Evolutionary conservation across 1,284 basidiomycete genomes (phyloP).

Genomic region (Farysia itapuensis): DNA sequence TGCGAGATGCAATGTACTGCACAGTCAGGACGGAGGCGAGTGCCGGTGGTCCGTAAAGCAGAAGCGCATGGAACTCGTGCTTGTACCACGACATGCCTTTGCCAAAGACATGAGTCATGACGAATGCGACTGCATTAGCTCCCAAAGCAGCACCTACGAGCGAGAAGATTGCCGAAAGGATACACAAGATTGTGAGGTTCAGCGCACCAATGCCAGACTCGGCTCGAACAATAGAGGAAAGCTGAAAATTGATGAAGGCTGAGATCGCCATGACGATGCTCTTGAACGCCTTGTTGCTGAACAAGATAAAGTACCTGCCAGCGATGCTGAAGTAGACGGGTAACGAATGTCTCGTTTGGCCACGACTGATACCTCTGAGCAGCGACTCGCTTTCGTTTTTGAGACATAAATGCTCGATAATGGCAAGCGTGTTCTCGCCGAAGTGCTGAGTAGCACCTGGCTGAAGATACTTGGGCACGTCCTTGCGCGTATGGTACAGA

Average conservation of each 20-base stretch:
- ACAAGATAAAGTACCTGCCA: slow-evolving; percentile 62
- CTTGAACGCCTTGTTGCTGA: slow-evolving; percentile 62
- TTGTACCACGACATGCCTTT: slow-evolving; percentile 65
- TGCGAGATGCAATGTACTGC: slow-evolving; percentile 68
- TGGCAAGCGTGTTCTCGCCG: slow-evolving; percentile 83
- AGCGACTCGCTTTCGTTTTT: slow-evolving; percentile 62
- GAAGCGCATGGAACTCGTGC: slow-evolving; percentile 71
- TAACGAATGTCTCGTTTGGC: slow-evolving; percentile 63
- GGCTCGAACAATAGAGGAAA: slow-evolving; percentile 56
- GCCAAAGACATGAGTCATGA: slow-evolving; percentile 71
- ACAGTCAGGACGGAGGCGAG: slow-evolving; percentile 67
- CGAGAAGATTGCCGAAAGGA: slow-evolving; percentile 34
- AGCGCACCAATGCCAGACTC: slow-evolving; percentile 51
- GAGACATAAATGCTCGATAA: slow-evolving; percentile 71
- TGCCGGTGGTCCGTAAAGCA: slow-evolving; percentile 76
- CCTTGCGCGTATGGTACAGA: slow-evolving; percentile 86
- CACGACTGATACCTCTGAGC: slow-evolving; percentile 30
- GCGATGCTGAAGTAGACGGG: slow-evolving; percentile 68
- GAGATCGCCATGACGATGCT: slow-evolving; percentile 53
- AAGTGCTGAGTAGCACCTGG: slow-evolving; percentile 81
- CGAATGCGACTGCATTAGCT: slow-evolving; percentile 73
- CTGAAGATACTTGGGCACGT: slow-evolving; percentile 78
- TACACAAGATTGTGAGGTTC: slow-evolving; percentile 37
- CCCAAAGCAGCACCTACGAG: slow-evolving; percentile 64
- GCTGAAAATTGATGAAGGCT: slow-evolving; percentile 50